A percentile compares a stretch with the other conserved stretches of the same genome.
Conservation (phyloP, 148 eudicot species). For the Silene uniflora region DNA sequence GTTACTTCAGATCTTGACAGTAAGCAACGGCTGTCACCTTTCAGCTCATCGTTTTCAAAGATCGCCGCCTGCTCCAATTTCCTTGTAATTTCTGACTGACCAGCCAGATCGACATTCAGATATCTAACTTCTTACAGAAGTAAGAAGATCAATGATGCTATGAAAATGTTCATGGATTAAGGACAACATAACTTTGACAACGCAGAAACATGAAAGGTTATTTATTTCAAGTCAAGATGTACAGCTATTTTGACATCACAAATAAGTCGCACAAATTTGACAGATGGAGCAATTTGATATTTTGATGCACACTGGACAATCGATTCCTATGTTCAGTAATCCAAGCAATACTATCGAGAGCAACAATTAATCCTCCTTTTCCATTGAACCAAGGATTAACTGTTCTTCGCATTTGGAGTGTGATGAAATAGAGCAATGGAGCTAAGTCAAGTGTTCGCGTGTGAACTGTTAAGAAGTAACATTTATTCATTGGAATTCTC, state of each 20-base stretch:
- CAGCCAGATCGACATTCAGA: constrained; percentile 77
- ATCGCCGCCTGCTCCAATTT: constrained; percentile 55
- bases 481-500: neutral
- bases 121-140: constrained; percentile 30
- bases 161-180: neutral
- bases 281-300: neutral
- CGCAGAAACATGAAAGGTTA: neutral
- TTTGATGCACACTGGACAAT: neutral
- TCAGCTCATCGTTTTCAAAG: constrained; percentile 43
- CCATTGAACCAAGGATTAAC: neutral
- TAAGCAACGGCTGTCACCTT: constrained; percentile 43
- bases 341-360: neutral
- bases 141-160: constrained; percentile 21
- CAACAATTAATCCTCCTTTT: neutral
- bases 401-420: neutral
- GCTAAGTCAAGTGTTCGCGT: neutral
- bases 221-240: neutral
- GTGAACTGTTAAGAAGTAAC: neutral
- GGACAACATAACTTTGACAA: neutral
- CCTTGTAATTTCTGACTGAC: constrained; percentile 94
- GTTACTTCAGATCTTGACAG: constrained; percentile 75
- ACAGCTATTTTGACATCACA: constrained; percentile 2
- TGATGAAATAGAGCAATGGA: neutral
- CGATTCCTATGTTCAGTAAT: neutral
- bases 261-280: neutral